A percentile compares a stretch with the other conserved stretches of the same genome.
Conservation (phyloP, 208 protist genomes). For the Crithidia mellificae region DNA sequence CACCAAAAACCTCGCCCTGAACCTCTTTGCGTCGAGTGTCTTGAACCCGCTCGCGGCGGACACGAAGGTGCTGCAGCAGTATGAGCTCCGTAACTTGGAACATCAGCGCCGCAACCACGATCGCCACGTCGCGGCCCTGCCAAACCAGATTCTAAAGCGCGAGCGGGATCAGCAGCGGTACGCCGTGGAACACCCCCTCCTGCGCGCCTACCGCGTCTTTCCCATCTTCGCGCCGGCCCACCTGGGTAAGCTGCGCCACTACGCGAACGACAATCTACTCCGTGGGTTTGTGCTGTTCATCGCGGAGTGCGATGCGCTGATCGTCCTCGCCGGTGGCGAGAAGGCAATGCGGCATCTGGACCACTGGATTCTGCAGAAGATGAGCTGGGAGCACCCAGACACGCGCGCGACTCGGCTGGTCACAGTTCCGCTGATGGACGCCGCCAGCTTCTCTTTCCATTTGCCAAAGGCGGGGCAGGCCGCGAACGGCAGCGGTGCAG, state of each 20-base stretch:
- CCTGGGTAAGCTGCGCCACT: slow-evolving; percentile 72
- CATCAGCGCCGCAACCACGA: slow-evolving; percentile 83
- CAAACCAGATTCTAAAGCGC: slow-evolving; percentile 73
- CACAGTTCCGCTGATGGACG: slow-evolving; percentile 57
- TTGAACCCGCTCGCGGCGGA: slow-evolving; percentile 75
- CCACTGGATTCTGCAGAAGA: slow-evolving; percentile 79
- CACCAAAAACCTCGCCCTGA: slow-evolving; percentile 56
- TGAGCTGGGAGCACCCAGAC: slow-evolving; percentile 66
- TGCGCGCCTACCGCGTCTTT: slow-evolving; percentile 76
- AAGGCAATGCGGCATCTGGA: slow-evolving; percentile 77
- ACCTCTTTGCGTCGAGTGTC: slow-evolving; percentile 64
- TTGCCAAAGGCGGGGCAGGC: slow-evolving; percentile 19
- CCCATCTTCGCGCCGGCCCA: slow-evolving; percentile 59
- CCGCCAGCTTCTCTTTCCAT: slow-evolving; percentile 65
- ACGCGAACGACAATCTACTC: slow-evolving; percentile 78
- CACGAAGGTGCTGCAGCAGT: slow-evolving; percentile 63
- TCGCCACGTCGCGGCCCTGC: slow-evolving; percentile 75
- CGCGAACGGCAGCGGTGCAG: not conserved
- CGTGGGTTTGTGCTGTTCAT: slow-evolving; percentile 80
- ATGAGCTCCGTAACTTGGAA: slow-evolving; percentile 73
- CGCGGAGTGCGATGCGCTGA: slow-evolving; percentile 53
- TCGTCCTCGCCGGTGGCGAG: slow-evolving; percentile 72
- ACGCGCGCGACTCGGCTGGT: slow-evolving; percentile 60
- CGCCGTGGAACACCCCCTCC: slow-evolving; percentile 55
- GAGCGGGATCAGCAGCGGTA: slow-evolving; percentile 52